phyloP scores from a whole-genome alignment of 2,329 filamentous ascomycete species.

The Cladosporium sp. region DNA sequence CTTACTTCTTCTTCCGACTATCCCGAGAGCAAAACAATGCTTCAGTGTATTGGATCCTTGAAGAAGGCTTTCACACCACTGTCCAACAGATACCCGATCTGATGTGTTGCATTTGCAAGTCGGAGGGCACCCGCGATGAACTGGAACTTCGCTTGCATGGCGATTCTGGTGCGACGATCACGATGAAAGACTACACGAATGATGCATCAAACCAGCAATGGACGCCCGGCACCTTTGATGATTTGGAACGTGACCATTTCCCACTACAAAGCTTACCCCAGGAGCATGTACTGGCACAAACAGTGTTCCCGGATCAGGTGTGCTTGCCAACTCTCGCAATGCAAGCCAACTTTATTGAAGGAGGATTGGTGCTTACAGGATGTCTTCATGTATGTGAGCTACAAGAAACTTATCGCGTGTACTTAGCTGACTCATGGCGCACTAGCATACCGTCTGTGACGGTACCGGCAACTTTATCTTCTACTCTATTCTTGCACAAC shows the following conservation, averaged over 20 bases:
- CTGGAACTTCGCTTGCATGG: slow-evolving; percentile 8
- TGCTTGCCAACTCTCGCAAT: slow-evolving; percentile 1
- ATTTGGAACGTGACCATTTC: slow-evolving; percentile 9
- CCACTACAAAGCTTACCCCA: slow-evolving; percentile 16
- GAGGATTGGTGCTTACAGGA: background rate
- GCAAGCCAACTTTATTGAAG: slow-evolving; percentile 8
- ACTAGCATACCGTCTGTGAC: slow-evolving; percentile 9
- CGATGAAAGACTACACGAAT: background rate
- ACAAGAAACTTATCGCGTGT: background rate
- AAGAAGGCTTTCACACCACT: slow-evolving; percentile 2
- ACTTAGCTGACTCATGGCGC: background rate
- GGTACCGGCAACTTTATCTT: slow-evolving; percentile 7
- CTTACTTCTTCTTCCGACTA: slow-evolving; percentile 10
- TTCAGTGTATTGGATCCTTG: background rate
- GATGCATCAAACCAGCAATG: background rate
- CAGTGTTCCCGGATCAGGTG: background rate
- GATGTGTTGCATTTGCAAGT: slow-evolving; percentile 4
- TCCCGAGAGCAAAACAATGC: background rate
- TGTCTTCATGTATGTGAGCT: background rate
- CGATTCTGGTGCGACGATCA: background rate
- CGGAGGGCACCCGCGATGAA: slow-evolving; percentile 4
- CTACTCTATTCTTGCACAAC: background rate
- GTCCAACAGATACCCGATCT: slow-evolving; percentile 9
- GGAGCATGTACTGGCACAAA: slow-evolving; percentile 18
- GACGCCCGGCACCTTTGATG: slow-evolving; percentile 8